Base-by-base conservation (phyloP, 345 rosid species). In the Carallia brachiata region DNA sequence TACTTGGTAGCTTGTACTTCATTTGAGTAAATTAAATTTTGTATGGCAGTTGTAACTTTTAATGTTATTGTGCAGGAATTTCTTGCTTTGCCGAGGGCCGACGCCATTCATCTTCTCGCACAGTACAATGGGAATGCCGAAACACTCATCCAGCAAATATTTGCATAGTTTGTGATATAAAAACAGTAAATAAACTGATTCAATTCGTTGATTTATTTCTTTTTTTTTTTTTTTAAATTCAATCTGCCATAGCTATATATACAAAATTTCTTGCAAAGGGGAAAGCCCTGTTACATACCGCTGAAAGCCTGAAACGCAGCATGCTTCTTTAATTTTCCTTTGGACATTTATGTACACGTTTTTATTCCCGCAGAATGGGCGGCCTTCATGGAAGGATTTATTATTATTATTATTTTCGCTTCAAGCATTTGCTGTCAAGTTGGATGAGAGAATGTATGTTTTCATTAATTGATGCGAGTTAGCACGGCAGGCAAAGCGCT, bases 41-140 rank as follows among this genome's bases (percentile, higher is more conserved):
- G 32, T 15, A 8, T 23, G 5, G 5, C 59, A 19, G 48, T 47
- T 34, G 37, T 15, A 16, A n/a, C 36, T 36, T 5, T 6, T 7
- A 16, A 52, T n/a, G 12, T 67, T 52, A 36, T 44, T 44, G 50
- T 77, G 78, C 90, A 94, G 98, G 98, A 94, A 78, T 94, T 94
- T 86, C 96, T 94, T 52, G 97, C 95, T 28, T 66, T 94, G 81
- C 96, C 98, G 17, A 85, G 98, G 85, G 93, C 96, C 18, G 97
- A 91, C 72, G 97, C 98, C 32, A 94, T 94, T 78, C 93, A 90
- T 73, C 97, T 94, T 57, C 90, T 94, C 44, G 86, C 90, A 19
- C 95, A 94, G 77, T 87, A 91, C 82, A 86, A 88, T 65, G 95
- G 96, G 70, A 88, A 82, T 56, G 96, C 97, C 0, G 97, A 94